A percentile compares a stretch with the other conserved stretches of the same genome.
Conservation (phyloP, 805 yeast species). For the Nakazawaea laoshanensis region DNA sequence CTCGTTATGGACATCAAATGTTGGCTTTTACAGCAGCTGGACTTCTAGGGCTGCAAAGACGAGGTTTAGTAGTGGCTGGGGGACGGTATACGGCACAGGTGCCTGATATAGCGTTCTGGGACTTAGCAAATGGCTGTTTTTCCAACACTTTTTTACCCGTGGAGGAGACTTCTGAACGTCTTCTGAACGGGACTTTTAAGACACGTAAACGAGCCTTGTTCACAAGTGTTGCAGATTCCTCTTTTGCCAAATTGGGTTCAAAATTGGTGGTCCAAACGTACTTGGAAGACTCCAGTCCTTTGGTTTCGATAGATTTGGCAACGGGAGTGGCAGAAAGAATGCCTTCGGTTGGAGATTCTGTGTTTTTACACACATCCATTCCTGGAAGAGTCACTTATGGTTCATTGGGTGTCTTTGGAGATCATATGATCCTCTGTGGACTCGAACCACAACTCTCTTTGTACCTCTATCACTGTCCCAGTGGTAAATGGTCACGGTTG, state of each 20-base stretch:
- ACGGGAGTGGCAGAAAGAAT: too few relatives aligned
- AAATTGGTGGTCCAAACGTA: too few relatives aligned
- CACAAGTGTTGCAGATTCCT: conserved; percentile 11
- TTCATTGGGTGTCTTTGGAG: conserved; percentile 62
- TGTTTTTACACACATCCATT: too few relatives aligned
- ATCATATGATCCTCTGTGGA: conserved; percentile 56
- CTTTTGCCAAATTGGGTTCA: too few relatives aligned
- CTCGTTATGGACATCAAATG: conserved; percentile 47
- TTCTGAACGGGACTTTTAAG: conserved; percentile 10
- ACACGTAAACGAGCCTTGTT: conserved; percentile 14
- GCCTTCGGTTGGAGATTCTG: too few relatives aligned
- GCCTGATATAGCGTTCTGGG: conserved; percentile 32
- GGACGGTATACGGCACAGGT: conserved; percentile 32
- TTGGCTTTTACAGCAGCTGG: conserved; percentile 27
- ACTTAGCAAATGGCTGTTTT: too few relatives aligned
- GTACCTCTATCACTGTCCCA: conserved; percentile 41
- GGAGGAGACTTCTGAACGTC: conserved; percentile 12
- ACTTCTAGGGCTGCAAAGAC: conserved; percentile 44
- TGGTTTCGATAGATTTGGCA: conserved; percentile 19
- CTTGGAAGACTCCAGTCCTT: conserved; percentile 7
- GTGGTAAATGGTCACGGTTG: conserved; percentile 58
- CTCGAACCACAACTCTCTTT: conserved; percentile 41
- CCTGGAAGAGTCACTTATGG: too few relatives aligned
- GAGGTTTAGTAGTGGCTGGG: conserved; percentile 45
- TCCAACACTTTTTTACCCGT: conserved; percentile 16